Base-by-base conservation (phyloP, 2,329 filamentous ascomycete species). In the Eurotiales sp. region DNA sequence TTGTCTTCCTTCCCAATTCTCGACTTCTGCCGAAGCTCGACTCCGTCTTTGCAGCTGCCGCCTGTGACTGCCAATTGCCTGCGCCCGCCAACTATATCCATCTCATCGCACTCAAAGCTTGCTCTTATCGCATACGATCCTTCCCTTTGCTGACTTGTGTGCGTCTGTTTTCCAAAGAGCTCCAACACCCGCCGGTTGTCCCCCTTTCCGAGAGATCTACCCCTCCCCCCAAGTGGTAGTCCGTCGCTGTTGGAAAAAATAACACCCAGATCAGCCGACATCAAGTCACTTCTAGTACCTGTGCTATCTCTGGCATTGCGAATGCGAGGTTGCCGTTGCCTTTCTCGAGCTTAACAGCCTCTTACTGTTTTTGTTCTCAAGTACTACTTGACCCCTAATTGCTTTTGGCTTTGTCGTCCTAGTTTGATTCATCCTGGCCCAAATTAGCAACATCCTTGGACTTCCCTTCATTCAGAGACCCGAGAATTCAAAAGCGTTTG, bases 71-170 rank as follows among this genome's bases (percentile, higher is more conserved):
- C n/a, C n/a, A 46, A 39, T 4, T 6, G 12, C 45, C 34, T 37
- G 34, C 17, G 6, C 34, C 21, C 17, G n/a, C 32, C 45, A 34
- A 39, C 23, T n/a, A n/a, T n/a, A n/a, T n/a, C n/a, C n/a, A n/a
- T n/a, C 22, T 17, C 29, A 23, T 39, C 39, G 19, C 36, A 47
- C 34, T 34, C 32, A 25, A 47, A 32, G 45, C 45, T 27, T 47
- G 51, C 52, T 48, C 43, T 52, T 53, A 51, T 36, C 48, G 51
- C 40, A 51, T 50, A 55, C 59, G 55, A 55, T 59, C 59, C 59
- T 59, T 61, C 50, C 51, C 32, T 23, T n/a, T 42, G 51, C 41
- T 40, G 36, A 51, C 46, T 52, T 54, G 21, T 27, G n/a, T n/a
- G n/a, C n/a, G n/a, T n/a, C n/a, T n/a, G 5, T 22, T 22, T 27